Evolutionary conservation across 2,329 filamentous ascomycete species (phyloP).

Genomic region (Penicillium digitatum): DNA sequence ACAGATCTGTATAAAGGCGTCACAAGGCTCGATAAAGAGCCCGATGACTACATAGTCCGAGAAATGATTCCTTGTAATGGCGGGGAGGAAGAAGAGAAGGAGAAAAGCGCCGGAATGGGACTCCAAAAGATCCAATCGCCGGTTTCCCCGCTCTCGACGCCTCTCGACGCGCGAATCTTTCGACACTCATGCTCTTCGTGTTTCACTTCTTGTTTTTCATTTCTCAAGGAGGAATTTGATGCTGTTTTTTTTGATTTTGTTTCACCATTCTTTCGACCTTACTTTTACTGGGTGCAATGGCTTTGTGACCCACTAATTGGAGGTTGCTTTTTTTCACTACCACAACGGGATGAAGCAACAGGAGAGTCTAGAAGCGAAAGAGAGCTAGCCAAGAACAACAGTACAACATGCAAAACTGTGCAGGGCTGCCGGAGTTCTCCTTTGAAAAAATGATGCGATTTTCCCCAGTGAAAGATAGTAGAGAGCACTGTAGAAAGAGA

Average conservation of each 20-base stretch:
- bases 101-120: slow-evolving; percentile 33
- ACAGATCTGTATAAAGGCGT: slow-evolving; percentile 25
- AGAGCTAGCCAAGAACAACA: neutral
- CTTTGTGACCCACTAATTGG: neutral
- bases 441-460: neutral
- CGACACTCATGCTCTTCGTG: slow-evolving; percentile 1
- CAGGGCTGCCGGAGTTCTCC: neutral
- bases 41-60: slow-evolving; percentile 42
- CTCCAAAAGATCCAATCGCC: slow-evolving; percentile 31
- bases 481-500: neutral
- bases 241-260: neutral
- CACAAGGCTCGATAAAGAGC: slow-evolving; percentile 32
- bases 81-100: slow-evolving; percentile 30
- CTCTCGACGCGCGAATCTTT: slow-evolving; percentile 21
- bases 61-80: slow-evolving; percentile 30
- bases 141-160: slow-evolving; percentile 32
- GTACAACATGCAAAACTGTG: no score
- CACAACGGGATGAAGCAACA: neutral
- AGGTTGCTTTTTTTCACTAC: neutral
- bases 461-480: neutral
- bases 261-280: neutral
- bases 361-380: neutral
- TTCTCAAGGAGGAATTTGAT: neutral
- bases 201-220: neutral
- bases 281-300: neutral